Percentiles rank a stretch among this genome's conserved stretches.
Evolutionary conservation across 306 rosid genomes (phyloP).

Genomic region (Casuarina equisetifolia): DNA sequence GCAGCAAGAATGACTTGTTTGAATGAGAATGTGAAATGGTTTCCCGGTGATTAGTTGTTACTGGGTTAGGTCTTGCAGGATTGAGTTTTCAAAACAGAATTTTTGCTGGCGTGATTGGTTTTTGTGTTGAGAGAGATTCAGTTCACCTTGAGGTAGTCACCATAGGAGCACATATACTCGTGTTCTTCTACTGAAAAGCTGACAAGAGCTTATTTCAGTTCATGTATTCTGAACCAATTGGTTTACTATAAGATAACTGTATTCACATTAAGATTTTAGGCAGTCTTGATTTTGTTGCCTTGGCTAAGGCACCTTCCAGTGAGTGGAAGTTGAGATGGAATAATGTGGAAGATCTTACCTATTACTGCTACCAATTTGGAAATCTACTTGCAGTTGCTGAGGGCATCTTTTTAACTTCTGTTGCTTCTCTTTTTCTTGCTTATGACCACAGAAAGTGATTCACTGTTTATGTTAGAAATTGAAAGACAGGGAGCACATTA

Average conservation of each 20-base stretch:
- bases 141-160: slow-evolving; percentile 18
- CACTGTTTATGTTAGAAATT: too few relatives aligned
- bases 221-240: slow-evolving; percentile 19
- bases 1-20: slow-evolving; percentile 45
- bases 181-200: neutral
- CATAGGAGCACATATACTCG: slow-evolving; percentile 12
- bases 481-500: too few relatives aligned
- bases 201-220: slow-evolving; percentile 12
- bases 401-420: too few relatives aligned
- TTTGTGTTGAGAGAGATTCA: slow-evolving; percentile 20
- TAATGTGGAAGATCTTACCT: too few relatives aligned
- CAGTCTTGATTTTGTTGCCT: neutral
- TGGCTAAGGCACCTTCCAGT: too few relatives aligned
- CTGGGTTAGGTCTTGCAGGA: slow-evolving; percentile 10
- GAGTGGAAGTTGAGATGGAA: too few relatives aligned
- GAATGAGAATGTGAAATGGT: slow-evolving; percentile 11
- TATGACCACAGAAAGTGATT: too few relatives aligned
- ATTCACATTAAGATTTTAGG: neutral
- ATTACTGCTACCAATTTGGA: too few relatives aligned
- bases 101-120: slow-evolving; percentile 24
- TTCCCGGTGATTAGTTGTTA: slow-evolving; percentile 12
- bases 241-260: neutral
- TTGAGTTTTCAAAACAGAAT: slow-evolving; percentile 17
- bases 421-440: too few relatives aligned
- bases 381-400: too few relatives aligned